phyloP scores from a whole-genome alignment of 352 stramenopile species.

The Phytophthora cactorum region DNA sequence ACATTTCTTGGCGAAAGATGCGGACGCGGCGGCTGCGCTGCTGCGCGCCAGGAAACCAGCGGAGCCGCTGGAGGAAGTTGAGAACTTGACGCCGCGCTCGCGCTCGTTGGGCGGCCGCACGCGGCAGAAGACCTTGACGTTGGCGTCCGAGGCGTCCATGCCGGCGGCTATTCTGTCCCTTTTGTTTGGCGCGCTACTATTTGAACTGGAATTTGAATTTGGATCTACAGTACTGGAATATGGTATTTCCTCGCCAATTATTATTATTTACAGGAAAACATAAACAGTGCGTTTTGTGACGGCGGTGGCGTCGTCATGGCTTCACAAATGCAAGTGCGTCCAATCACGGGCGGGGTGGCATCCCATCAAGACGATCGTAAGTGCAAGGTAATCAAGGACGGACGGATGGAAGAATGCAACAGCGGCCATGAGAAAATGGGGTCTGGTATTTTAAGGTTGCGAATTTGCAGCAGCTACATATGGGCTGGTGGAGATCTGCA shows the following conservation, averaged over 20 bases:
- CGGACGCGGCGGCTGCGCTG: constrained; percentile 9
- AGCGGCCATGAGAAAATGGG: constrained; percentile 5
- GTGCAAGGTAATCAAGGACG: constrained; percentile 29
- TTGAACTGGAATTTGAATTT: constrained; percentile 25
- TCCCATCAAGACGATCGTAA: constrained; percentile 23
- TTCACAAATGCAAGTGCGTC: constrained; percentile 1
- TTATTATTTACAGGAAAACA: too few species aligned
- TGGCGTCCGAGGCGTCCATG: constrained; percentile 47
- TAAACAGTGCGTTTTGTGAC: too few species aligned
- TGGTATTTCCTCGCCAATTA: too few species aligned
- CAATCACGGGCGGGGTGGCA: constrained; percentile 19
- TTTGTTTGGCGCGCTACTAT: constrained; percentile 14
- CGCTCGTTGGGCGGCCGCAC: constrained; percentile 83
- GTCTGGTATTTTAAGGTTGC: constrained; percentile 25
- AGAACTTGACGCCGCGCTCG: constrained; percentile 47
- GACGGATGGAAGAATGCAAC: constrained; percentile 15
- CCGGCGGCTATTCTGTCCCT: constrained; percentile 3
- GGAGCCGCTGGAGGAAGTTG: constrained; percentile 13
- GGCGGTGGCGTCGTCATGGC: too few species aligned
- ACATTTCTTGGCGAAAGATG: constrained; percentile 67
- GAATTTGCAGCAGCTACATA: constrained; percentile 36
- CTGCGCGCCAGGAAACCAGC: constrained; percentile 27
- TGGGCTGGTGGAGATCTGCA: constrained; percentile 26
- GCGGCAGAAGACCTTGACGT: constrained; percentile 90
- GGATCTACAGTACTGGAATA: background rate